These are phyloP conservation scores for Podospora sp. DNA, from an alignment of 495 filamentous ascomycete genomes.

Conservation along the genomic window DNA sequence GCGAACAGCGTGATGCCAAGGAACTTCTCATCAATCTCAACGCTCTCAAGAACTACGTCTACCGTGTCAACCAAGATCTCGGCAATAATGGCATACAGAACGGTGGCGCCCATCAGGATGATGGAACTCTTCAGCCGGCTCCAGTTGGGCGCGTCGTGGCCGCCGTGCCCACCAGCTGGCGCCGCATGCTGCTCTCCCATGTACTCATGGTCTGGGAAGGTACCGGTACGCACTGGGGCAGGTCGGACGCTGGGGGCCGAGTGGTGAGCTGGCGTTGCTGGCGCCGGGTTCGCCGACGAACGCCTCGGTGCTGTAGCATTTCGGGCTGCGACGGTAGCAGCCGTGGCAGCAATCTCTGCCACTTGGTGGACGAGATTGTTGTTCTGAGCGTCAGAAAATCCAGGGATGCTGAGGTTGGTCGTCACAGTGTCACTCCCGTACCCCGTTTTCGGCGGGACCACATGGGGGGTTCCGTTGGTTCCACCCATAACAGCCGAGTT, in stretches of 20 bases:
- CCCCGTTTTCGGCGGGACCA: constrained; percentile 69
- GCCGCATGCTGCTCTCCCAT: constrained; percentile 35
- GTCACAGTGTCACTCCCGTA: constrained; percentile 41
- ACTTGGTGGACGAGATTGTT: constrained; percentile 77
- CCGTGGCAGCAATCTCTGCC: constrained; percentile 89
- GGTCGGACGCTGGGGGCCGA: constrained; percentile 35
- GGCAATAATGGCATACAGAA: constrained; percentile 93
- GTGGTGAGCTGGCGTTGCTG: constrained; percentile 27
- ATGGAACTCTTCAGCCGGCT: constrained; percentile 85
- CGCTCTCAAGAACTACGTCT: constrained; percentile 85
- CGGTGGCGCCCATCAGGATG: constrained; percentile 84
- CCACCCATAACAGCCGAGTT: constrained; percentile 42
- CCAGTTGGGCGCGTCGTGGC: constrained; percentile 98
- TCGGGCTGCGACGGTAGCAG: constrained; percentile 82
- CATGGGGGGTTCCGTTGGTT: constrained; percentile 57
- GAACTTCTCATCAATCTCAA: constrained; percentile 96
- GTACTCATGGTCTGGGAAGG: constrained; percentile 47
- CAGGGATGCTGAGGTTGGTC: constrained; percentile 58
- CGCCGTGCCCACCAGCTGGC: constrained; percentile 44
- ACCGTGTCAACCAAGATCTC: constrained; percentile 97
- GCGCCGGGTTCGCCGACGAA: constrained; percentile 22
- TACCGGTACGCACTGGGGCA: constrained; percentile 40
- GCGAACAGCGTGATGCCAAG: constrained; percentile 97
- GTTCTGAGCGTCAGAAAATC: constrained; percentile 80
- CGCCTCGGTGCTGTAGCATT: constrained; percentile 55